Conservation (phyloP, 768 basidiomycete species). For the Gymnopilus dilepis region DNA sequence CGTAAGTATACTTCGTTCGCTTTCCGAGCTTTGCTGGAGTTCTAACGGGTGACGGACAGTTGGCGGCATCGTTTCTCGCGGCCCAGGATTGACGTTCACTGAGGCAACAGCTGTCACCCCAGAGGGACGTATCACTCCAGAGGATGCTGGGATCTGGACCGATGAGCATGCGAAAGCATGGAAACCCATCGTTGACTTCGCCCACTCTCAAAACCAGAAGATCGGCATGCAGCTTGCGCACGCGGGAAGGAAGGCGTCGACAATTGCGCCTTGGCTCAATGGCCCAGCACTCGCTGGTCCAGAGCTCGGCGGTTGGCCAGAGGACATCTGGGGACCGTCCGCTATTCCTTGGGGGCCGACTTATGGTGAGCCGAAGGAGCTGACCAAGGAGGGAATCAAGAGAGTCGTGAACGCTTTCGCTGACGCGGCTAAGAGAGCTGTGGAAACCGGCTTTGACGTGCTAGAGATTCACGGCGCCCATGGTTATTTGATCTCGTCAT, state of each 20-base stretch:
- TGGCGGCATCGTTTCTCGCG: constrained; percentile 53
- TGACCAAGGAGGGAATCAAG: constrained; percentile 62
- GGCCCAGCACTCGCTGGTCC: constrained; percentile 30
- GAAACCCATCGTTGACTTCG: constrained; percentile 65
- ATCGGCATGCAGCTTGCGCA: constrained; percentile 80
- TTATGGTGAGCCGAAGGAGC: constrained; percentile 59
- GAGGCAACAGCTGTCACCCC: constrained; percentile 67
- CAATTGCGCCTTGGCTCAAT: constrained; percentile 63
- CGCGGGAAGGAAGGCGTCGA: constrained; percentile 78
- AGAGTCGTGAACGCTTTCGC: constrained; percentile 60
- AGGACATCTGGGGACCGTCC: constrained; percentile 63
- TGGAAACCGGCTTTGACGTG: constrained; percentile 64
- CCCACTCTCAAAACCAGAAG: constrained; percentile 72
- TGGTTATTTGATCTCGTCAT: constrained; percentile 61
- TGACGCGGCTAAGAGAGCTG: constrained; percentile 53
- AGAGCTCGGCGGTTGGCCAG: constrained; percentile 55
- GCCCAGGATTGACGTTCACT: constrained; percentile 59
- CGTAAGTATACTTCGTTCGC: constrained; percentile 44
- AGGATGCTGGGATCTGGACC: constrained; percentile 66
- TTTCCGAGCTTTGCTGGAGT: constrained; percentile 28
- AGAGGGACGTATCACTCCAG: constrained; percentile 64
- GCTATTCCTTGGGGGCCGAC: constrained; percentile 46
- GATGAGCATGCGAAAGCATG: constrained; percentile 44
- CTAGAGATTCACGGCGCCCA: constrained; percentile 72
- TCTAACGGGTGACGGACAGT: constrained; percentile 37